Conservation (phyloP, 352 stramenopile species). For the Phytophthora ramorum region DNA sequence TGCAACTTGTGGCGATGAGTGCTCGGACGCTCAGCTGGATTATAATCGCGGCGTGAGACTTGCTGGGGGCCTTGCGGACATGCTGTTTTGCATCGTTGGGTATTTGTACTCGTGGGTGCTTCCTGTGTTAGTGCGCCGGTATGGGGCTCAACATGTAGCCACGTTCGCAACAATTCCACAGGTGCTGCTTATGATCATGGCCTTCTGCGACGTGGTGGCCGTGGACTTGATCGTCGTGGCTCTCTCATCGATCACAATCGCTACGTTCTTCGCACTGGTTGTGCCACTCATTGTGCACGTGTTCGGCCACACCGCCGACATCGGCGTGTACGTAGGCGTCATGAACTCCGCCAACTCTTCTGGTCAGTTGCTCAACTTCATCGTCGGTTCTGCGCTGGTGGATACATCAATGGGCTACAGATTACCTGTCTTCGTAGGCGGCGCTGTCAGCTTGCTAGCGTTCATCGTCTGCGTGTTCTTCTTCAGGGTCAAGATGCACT, state of each 20-base stretch:
- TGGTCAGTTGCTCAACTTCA: slow-evolving; percentile 65
- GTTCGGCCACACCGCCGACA: slow-evolving; percentile 43
- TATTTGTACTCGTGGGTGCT: slow-evolving; percentile 58
- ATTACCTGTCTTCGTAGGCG: slow-evolving; percentile 53
- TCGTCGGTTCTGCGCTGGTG: slow-evolving; percentile 48
- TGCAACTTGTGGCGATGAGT: slow-evolving; percentile 41
- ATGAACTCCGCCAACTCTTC: slow-evolving; percentile 62
- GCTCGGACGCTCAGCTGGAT: slow-evolving; percentile 41
- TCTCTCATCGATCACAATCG: slow-evolving; percentile 50
- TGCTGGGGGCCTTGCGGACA: slow-evolving; percentile 50
- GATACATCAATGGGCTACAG: slow-evolving; percentile 49
- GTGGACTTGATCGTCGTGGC: slow-evolving; percentile 48
- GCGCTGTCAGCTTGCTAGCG: slow-evolving; percentile 40
- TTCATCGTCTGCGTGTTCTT: slow-evolving; percentile 42
- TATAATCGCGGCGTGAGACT: slow-evolving; percentile 55
- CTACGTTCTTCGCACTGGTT: slow-evolving; percentile 53
- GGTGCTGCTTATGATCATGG: slow-evolving; percentile 49
- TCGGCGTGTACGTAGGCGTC: slow-evolving; percentile 62
- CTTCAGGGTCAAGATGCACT: slow-evolving; percentile 54
- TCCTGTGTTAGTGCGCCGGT: slow-evolving; percentile 43
- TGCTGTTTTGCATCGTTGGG: slow-evolving; percentile 48
- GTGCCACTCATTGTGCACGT: slow-evolving; percentile 60
- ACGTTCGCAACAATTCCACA: slow-evolving; percentile 50
- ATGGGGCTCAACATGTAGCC: slow-evolving; percentile 43
- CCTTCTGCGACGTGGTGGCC: slow-evolving; percentile 42